Conservation (phyloP, 2,329 filamentous ascomycete genomes). For the Aspergillus piperis region DNA sequence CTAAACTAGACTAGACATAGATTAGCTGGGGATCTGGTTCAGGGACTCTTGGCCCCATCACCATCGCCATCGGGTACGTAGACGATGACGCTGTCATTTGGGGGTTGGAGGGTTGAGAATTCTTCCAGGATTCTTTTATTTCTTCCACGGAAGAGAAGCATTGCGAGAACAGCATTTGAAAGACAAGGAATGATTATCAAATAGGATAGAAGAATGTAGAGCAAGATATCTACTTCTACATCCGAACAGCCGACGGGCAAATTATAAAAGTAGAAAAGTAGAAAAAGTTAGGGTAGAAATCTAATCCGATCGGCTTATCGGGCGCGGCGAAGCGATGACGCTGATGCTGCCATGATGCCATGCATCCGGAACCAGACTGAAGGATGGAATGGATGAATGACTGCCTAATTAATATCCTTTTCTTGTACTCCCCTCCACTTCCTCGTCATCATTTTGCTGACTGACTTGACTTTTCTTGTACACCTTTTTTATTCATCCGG, state of each 20-base stretch:
- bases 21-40: background rate
- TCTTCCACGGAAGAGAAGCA: background rate
- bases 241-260: too few relatives aligned
- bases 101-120: background rate
- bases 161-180: background rate
- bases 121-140: background rate
- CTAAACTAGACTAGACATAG: background rate
- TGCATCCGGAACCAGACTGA: slow-evolving; percentile 2
- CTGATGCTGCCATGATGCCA: slow-evolving; percentile 9
- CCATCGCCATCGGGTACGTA: slow-evolving; percentile 7
- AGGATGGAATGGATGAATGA: too few relatives aligned
- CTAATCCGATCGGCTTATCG: slow-evolving; percentile 3
- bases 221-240: too few relatives aligned
- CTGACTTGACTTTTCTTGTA: background rate
- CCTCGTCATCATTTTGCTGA: slow-evolving; percentile 5
- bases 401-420: too few relatives aligned
- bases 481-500: background rate
- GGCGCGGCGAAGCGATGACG: background rate
- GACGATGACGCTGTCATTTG: slow-evolving; percentile 9
- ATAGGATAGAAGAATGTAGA: too few relatives aligned
- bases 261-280: too few relatives aligned
- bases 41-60: background rate
- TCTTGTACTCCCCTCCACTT: slow-evolving; percentile 9
- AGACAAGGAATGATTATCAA: too few relatives aligned
- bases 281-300: background rate